Evolutionary conservation across 1,139 yeast genomes (phyloP).

Genomic region (Suhomyces bolitotheri): DNA sequence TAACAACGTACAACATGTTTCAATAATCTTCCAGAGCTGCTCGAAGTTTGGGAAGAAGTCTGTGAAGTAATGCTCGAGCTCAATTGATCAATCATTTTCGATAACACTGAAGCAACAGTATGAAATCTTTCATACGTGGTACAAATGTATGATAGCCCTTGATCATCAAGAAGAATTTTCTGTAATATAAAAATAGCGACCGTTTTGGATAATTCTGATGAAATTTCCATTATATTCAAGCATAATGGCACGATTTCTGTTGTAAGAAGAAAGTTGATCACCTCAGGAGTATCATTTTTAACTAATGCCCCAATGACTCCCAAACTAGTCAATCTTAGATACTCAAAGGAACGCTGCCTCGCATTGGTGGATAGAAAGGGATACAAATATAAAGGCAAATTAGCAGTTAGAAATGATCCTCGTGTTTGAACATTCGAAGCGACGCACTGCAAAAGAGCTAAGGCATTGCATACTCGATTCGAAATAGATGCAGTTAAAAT

Average conservation of each 20-base stretch:
- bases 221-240: conserved; percentile 90
- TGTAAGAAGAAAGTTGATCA: conserved; percentile 81
- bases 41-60: conserved; percentile 25
- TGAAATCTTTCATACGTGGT: conserved; percentile 93
- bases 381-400: conserved; percentile 85
- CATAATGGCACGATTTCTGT: conserved; percentile 96
- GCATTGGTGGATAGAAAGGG: conserved; percentile 93
- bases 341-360: conserved; percentile 90
- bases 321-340: conserved; percentile 83
- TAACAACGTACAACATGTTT: conserved; percentile 96
- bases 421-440: conserved; percentile 94
- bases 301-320: conserved; percentile 98
- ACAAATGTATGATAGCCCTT: conserved; percentile 88
- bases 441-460: conserved; percentile 92
- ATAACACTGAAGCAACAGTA: conserved; percentile 87
- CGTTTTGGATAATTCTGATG: conserved; percentile 90
- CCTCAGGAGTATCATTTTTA: conserved; percentile 94
- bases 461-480: conserved; percentile 92
- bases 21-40: conserved; percentile 73
- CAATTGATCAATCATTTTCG: conserved; percentile 86
- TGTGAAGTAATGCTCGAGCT: conserved; percentile 19
- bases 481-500: conserved; percentile 82
- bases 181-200: conserved; percentile 95
- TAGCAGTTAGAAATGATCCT: conserved; percentile 80
- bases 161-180: conserved; percentile 86